These are phyloP conservation scores for Umbilicaria muhlenbergii DNA, from an alignment of 495 filamentous ascomycete species.

Conservation along the genomic window DNA sequence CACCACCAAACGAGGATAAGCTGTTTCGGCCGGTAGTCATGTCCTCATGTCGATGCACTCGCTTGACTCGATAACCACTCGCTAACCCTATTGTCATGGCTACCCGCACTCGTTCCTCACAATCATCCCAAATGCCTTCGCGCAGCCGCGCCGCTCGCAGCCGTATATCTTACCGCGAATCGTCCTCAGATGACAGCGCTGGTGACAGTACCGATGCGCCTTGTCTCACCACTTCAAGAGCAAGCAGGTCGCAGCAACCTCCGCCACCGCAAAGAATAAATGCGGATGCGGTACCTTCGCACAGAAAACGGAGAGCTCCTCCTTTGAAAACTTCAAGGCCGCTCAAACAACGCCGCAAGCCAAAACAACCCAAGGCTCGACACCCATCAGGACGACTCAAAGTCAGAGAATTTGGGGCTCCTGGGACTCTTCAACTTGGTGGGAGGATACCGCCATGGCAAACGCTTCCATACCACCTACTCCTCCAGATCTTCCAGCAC, in stretches of 20 bases:
- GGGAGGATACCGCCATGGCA: slow-evolving; percentile 49
- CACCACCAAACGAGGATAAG: too few species aligned
- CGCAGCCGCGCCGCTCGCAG: slow-evolving; percentile 16
- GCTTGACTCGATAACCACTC: too few species aligned
- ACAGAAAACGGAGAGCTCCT: background rate
- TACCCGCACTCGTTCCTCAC: slow-evolving; percentile 12
- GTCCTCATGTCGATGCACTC: too few species aligned
- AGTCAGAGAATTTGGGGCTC: slow-evolving; percentile 7
- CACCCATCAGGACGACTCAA: slow-evolving; percentile 12
- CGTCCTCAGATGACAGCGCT: slow-evolving; percentile 23
- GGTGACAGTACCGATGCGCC: slow-evolving; percentile 6
- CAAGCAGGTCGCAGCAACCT: too few species aligned
- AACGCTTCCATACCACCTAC: slow-evolving; percentile 54
- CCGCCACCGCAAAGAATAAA: background rate
- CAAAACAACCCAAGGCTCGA: slow-evolving; percentile 2
- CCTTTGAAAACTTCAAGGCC: background rate
- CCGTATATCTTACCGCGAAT: slow-evolving; percentile 28
- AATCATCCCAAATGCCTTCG: slow-evolving; percentile 6
- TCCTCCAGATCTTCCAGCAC: slow-evolving; percentile 50
- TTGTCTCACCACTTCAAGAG: background rate
- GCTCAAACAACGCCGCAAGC: background rate
- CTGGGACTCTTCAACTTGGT: slow-evolving; percentile 15
- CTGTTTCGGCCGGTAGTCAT: too few species aligned
- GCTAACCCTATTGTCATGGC: slow-evolving; percentile 11
- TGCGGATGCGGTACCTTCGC: background rate